phyloP scores from a whole-genome alignment of 192 early-diverging fungal genomes.

The Entrophospora sp. region DNA sequence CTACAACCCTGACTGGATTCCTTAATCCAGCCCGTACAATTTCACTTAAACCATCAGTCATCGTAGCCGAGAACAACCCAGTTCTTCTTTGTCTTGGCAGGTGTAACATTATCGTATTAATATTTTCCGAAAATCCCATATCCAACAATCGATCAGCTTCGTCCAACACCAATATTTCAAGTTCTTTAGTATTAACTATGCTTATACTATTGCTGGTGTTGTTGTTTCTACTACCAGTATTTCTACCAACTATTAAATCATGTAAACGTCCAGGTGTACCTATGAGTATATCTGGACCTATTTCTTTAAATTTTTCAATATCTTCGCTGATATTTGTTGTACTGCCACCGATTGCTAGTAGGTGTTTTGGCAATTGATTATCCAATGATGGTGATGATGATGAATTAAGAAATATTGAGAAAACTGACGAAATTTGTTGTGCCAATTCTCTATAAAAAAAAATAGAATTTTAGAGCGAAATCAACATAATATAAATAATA shows the following conservation, averaged over 20 bases:
- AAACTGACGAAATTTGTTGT: slow-evolving; percentile 70
- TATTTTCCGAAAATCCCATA: slow-evolving; percentile 81
- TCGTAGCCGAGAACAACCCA: slow-evolving; percentile 93
- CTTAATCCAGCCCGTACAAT: slow-evolving; percentile 81
- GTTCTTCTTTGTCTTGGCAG: slow-evolving; percentile 94
- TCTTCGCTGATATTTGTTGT: slow-evolving; percentile 55
- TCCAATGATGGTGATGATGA: no score
- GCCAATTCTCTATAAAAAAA: slow-evolving; percentile 66
- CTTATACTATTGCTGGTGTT: slow-evolving; percentile 12
- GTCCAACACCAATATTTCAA: slow-evolving; percentile 87
- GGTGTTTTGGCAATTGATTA: slow-evolving; percentile 34
- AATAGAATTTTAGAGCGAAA: background rate
- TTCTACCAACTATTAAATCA: slow-evolving; percentile 52
- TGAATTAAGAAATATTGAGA: slow-evolving; percentile 52
- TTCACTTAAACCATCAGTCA: slow-evolving; percentile 81
- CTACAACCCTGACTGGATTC: slow-evolving; percentile 83
- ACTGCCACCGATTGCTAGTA: slow-evolving; percentile 67
- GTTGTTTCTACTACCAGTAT: no score
- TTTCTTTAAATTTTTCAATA: slow-evolving; percentile 47
- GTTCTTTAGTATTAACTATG: slow-evolving; percentile 61
- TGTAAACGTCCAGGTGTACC: slow-evolving; percentile 87
- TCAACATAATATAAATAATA: background rate
- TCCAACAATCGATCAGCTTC: slow-evolving; percentile 92
- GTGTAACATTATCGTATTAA: slow-evolving; percentile 67
- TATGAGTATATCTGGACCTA: slow-evolving; percentile 75